phyloP scores from a whole-genome alignment of 108 stramenopile genomes.

The Epithemia pelagica region DNA sequence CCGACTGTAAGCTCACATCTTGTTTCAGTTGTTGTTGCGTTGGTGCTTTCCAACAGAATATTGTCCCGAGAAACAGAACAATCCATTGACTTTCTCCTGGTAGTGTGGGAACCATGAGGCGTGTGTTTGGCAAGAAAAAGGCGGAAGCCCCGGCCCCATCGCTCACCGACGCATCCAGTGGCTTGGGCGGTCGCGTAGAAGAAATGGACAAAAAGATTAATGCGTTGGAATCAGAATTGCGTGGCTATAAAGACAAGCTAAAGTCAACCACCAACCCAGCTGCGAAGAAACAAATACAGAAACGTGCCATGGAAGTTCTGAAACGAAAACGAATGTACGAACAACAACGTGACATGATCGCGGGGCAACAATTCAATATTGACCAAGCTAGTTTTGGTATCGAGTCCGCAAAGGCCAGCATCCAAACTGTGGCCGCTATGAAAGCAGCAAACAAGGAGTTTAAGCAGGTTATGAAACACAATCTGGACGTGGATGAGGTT shows the following conservation, averaged over 20 bases:
- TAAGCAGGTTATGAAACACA: conserved; percentile 78
- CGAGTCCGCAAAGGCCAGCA: conserved; percentile 91
- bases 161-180: conserved; percentile 62
- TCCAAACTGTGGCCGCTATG: conserved; percentile 91
- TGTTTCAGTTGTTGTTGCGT: too few species aligned
- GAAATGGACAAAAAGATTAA: conserved; percentile 77
- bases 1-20: too few species aligned
- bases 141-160: conserved; percentile 61
- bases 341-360: conserved; percentile 90
- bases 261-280: conserved; percentile 68
- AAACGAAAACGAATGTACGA: conserved; percentile 98
- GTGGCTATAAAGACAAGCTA: conserved; percentile 78
- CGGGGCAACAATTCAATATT: conserved; percentile 94
- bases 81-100: too few species aligned
- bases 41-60: too few species aligned
- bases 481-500: conserved; percentile 90
- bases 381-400: conserved; percentile 94
- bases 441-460: conserved; percentile 87
- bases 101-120: too few species aligned
- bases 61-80: too few species aligned
- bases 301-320: conserved; percentile 88
- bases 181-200: conserved; percentile 52
- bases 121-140: conserved; percentile 88
- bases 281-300: conserved; percentile 69
- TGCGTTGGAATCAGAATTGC: conserved; percentile 70